Percentiles rank a stretch among this genome's conserved stretches.
Evolutionary conservation across 176 grass and related monocot species (phyloP).

Genomic region (Aegilops tauschii): DNA sequence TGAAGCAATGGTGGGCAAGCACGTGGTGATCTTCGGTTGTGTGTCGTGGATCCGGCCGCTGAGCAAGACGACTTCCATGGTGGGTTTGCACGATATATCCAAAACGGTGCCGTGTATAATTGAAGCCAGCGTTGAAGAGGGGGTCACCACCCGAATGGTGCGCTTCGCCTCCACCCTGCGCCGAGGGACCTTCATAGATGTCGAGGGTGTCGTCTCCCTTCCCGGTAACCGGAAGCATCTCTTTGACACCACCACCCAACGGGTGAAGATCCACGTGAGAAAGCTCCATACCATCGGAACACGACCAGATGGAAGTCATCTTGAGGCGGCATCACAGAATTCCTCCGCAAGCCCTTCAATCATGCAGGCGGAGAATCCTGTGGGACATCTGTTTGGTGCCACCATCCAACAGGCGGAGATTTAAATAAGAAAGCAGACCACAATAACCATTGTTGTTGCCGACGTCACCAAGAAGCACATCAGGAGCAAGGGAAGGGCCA

Average conservation of each 20-base stretch:
- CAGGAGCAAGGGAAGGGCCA: not conserved
- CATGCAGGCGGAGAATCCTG: too few species aligned
- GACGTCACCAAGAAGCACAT: not conserved
- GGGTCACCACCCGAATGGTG: slow-evolving; percentile 18
- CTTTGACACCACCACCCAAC: not conserved
- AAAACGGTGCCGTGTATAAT: not conserved
- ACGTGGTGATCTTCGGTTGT: not conserved
- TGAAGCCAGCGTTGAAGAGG: not conserved
- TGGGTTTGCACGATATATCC: not conserved
- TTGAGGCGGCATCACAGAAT: not conserved
- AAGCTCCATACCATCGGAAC: not conserved
- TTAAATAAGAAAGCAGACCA: not conserved
- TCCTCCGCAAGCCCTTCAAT: too few species aligned
- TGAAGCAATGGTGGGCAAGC: not conserved
- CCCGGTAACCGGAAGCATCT: not conserved
- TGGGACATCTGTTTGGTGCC: too few species aligned
- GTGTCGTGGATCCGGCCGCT: not conserved
- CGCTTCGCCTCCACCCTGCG: not conserved
- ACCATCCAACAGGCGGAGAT: too few species aligned
- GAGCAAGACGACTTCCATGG: not conserved
- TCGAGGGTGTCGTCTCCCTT: not conserved
- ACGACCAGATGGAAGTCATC: not conserved
- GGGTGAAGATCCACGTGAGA: not conserved
- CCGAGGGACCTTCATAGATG: not conserved
- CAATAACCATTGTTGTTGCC: too few species aligned